Conservation (phyloP, 306 rosid species). For the Boehmeria nivea region DNA sequence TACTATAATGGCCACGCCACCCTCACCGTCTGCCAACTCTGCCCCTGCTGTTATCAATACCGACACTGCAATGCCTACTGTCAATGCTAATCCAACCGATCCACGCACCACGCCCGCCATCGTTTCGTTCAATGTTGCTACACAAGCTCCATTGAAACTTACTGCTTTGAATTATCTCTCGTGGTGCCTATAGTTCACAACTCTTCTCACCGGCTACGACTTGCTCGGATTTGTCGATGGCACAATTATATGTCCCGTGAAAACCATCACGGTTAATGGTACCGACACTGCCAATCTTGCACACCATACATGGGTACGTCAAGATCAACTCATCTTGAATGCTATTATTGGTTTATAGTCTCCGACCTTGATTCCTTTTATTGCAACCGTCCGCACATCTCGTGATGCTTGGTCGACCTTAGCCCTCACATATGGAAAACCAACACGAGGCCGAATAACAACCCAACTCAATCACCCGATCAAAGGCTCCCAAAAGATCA, state of each 20-base stretch:
- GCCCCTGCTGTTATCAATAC: background rate
- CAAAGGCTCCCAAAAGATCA: background rate
- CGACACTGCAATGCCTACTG: too few relatives aligned
- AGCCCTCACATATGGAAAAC: background rate
- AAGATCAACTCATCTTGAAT: background rate
- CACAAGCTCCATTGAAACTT: background rate
- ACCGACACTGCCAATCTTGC: background rate
- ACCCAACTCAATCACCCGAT: background rate
- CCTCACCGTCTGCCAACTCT: background rate
- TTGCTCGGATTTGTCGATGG: slow-evolving; percentile 4
- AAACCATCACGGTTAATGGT: background rate
- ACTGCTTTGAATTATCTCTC: background rate
- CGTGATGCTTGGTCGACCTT: background rate
- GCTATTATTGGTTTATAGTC: background rate
- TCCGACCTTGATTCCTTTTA: background rate
- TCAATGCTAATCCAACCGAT: background rate
- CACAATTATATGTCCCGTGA: background rate
- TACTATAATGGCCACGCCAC: too few relatives aligned
- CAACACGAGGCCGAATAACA: background rate
- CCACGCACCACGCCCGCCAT: background rate
- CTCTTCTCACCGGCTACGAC: background rate
- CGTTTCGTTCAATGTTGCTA: background rate
- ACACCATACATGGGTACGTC: background rate
- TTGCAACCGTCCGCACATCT: background rate
- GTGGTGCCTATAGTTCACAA: background rate